Percentiles rank a stretch among this genome's conserved stretches.
These are phyloP conservation scores for Pestalotiopsis sp. DNA, from an alignment of 2,329 filamentous ascomycete species.

Conservation along the genomic window DNA sequence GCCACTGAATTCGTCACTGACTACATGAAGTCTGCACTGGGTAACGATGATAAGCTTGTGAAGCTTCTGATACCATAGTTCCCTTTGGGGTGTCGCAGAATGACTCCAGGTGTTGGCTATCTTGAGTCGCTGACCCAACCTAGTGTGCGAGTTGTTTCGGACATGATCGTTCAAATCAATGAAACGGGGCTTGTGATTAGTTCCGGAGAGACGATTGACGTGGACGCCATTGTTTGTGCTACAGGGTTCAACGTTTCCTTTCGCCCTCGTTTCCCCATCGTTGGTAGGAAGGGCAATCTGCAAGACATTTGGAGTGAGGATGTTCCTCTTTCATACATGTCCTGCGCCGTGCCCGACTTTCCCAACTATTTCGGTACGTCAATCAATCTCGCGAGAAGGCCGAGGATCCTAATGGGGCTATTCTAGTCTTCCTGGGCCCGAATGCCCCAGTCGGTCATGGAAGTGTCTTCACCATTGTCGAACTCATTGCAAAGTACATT, in stretches of 20 bases:
- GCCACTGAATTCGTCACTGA: conserved; percentile 42
- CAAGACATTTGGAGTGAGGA: conserved; percentile 48
- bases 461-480: conserved; percentile 51
- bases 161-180: conserved; percentile 47
- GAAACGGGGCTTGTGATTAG: conserved; percentile 49
- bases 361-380: conserved; percentile 54
- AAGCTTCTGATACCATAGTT: conserved; percentile 52
- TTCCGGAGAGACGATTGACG: conserved; percentile 48
- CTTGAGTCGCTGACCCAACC: conserved; percentile 46
- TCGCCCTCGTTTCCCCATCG: conserved; percentile 51
- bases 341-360: conserved; percentile 50
- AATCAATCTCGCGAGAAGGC: neutral
- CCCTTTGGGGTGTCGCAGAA: conserved; percentile 48
- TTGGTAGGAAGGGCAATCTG: conserved; percentile 51
- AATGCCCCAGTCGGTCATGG: conserved; percentile 55
- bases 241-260: conserved; percentile 60
- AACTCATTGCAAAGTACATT: conserved; percentile 56
- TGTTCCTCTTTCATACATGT: conserved; percentile 54
- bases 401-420: no score
- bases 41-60: conserved; percentile 51
- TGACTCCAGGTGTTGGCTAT: conserved; percentile 54
- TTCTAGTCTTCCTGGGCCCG: conserved; percentile 47
- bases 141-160: conserved; percentile 52
- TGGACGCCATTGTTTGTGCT: conserved; percentile 60
- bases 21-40: conserved; percentile 50